Conservation (phyloP, 257 asterid species). For the Penstemon davidsonii region DNA sequence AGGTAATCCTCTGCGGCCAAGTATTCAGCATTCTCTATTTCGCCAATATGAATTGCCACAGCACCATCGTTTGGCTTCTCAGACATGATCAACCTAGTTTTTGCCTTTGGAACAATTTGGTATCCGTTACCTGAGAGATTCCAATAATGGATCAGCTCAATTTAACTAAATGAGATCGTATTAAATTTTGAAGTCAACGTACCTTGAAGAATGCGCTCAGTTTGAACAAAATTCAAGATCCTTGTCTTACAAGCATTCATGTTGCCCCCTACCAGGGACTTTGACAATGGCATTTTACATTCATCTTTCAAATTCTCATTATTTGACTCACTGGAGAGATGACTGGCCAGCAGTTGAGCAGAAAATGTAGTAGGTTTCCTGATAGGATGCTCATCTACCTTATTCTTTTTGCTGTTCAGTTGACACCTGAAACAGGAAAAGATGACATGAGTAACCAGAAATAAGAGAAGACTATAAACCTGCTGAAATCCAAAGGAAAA, state of each 20-base stretch:
- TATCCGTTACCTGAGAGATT: conserved; percentile 57
- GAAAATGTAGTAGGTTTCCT: conserved; percentile 47
- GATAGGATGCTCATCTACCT: conserved; percentile 59
- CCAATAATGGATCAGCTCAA: conserved; percentile 38
- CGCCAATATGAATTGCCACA: conserved; percentile 87
- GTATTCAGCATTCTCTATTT: conserved; percentile 67
- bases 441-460: conserved; percentile 18
- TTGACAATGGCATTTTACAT: conserved; percentile 72
- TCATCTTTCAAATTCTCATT: conserved; percentile 72
- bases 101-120: conserved; percentile 59
- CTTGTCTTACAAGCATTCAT: conserved; percentile 77
- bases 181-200: conserved; percentile 31
- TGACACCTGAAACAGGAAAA: conserved; percentile 61
- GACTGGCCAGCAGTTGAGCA: conserved; percentile 44
- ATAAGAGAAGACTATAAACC: conserved; percentile 7
- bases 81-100: conserved; percentile 84
- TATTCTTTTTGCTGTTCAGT: conserved; percentile 66
- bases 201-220: conserved; percentile 85
- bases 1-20: conserved; percentile 77
- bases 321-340: conserved; percentile 61
- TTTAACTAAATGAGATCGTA: conserved; percentile 15
- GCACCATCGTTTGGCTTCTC: conserved; percentile 86
- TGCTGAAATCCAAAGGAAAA: background rate
- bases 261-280: conserved; percentile 78
- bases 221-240: conserved; percentile 56